Evolutionary conservation across 768 basidiomycete species (phyloP).

Genomic region (Boletales sp.): DNA sequence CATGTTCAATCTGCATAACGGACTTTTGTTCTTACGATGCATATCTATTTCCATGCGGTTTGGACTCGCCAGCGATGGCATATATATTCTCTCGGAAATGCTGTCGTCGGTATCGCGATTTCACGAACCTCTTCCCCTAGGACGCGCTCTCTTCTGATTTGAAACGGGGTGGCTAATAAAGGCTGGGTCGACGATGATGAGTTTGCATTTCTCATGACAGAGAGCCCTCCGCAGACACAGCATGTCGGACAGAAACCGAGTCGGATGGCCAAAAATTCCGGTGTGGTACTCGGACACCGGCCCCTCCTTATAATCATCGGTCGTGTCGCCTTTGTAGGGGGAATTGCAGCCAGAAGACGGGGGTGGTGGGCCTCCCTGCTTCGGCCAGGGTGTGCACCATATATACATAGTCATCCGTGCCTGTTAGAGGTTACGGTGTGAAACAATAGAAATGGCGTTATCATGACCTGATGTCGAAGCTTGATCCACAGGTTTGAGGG

Average conservation of each 20-base stretch:
- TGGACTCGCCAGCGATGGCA: too few relatives aligned
- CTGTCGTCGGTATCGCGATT: conserved; percentile 37
- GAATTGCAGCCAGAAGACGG: conserved; percentile 51
- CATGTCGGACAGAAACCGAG: conserved; percentile 76
- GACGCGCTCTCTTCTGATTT: conserved; percentile 53
- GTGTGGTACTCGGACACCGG: conserved; percentile 53
- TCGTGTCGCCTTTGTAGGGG: conserved; percentile 43
- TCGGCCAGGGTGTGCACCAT: conserved; percentile 60
- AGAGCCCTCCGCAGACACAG: conserved; percentile 74
- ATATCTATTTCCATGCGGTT: too few relatives aligned
- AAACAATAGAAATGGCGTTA: conserved; percentile 30
- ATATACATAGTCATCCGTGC: conserved; percentile 52
- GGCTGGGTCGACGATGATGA: conserved; percentile 85
- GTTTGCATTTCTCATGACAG: conserved; percentile 93
- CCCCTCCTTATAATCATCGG: conserved; percentile 35
- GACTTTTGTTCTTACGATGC: too few relatives aligned
- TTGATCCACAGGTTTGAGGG: conserved; percentile 44
- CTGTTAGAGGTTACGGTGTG: conserved; percentile 2
- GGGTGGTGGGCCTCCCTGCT: conserved; percentile 39
- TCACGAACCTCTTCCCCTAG: conserved; percentile 56
- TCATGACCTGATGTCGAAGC: conserved; percentile 64
- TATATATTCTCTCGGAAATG: conserved; percentile 19
- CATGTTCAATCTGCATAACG: background rate
- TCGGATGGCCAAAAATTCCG: conserved; percentile 67
- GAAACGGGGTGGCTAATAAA: conserved; percentile 96